Base-by-base conservation (phyloP, 2,329 filamentous ascomycete genomes). In the Botrytis pseudocinerea region DNA sequence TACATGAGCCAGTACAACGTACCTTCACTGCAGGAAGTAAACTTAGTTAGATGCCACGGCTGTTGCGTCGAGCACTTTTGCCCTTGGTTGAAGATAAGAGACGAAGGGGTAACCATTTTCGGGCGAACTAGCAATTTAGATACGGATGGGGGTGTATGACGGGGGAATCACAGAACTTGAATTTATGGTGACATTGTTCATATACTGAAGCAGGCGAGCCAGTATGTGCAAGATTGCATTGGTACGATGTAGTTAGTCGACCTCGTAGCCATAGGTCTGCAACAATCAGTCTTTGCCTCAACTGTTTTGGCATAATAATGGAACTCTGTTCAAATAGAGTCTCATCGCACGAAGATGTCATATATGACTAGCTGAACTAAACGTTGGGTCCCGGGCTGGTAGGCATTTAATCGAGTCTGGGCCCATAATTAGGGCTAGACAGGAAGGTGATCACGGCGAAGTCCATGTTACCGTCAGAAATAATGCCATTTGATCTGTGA, bases 341-440 rank as follows among this genome's bases (percentile, higher is more conserved):
- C 38, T 35, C 10, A 18, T 48, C 14, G 63, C 22, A 32, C 44
- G 63, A 65, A 65, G 63, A 32, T 66, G 64, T 40, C 32, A 54
- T 54, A 28, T 51, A 9, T 54, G 22, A 46, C 46, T 51, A 54
- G 40, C 32, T 44, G 35, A 62, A 38, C 60, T 63, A 44, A 66
- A 51, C n/a, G 32, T 42, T 54, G 44, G 25, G 35, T 25, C 25
- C 32, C 16, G 63, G 8, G 2, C 35, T 40, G 64, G 5, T 54
- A 28, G 46, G 35, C 35, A n/a, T 54, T 18, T 65, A 22, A 46
- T 48, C 18, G 10, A 65, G 20, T 32, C 22, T 25, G 32, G 35
- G 25, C 42, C 48, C 46, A 68, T 68, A 54, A 40, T 66, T 54
- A 51, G 48, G 46, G 64, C 64, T 66, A 32, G 44, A 40, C 22